Evolutionary conservation across 1,284 basidiomycete genomes (phyloP).

Genomic region (Nidula niveotomentosa): DNA sequence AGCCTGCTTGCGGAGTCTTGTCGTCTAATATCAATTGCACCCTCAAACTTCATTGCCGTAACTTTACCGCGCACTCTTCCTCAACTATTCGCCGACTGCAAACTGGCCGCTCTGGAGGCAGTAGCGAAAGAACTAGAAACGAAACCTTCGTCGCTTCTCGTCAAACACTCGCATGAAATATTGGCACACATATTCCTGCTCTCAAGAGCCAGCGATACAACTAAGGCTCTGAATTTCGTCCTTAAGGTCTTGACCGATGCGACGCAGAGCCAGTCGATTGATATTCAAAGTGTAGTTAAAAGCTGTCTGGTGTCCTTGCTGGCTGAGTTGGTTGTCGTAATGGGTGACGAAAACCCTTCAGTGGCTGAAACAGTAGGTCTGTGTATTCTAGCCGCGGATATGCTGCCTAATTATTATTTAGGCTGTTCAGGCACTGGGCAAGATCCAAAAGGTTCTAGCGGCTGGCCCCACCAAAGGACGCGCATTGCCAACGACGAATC

Average conservation of each 20-base stretch:
- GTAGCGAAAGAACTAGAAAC: slow-evolving; percentile 42
- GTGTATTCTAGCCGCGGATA: background rate
- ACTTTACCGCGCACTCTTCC: slow-evolving; percentile 74
- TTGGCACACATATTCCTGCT: slow-evolving; percentile 75
- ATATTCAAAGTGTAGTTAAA: slow-evolving; percentile 54
- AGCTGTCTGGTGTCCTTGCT: slow-evolving; percentile 69
- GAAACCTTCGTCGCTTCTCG: slow-evolving; percentile 54
- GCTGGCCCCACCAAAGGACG: slow-evolving; percentile 18
- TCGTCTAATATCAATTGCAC: slow-evolving; percentile 55
- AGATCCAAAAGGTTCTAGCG: slow-evolving; percentile 45
- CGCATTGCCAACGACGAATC: slow-evolving; percentile 28
- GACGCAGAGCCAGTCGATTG: slow-evolving; percentile 35
- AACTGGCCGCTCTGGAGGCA: slow-evolving; percentile 47
- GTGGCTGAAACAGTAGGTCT: slow-evolving; percentile 42
- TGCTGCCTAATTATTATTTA: slow-evolving; percentile 20
- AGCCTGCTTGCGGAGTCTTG: slow-evolving; percentile 61
- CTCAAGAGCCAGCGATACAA: slow-evolving; percentile 48
- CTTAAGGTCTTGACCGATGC: slow-evolving; percentile 47
- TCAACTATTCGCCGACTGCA: slow-evolving; percentile 62
- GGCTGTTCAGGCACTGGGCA: slow-evolving; percentile 64
- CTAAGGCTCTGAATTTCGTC: slow-evolving; percentile 64
- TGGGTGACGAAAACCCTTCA: slow-evolving; percentile 65
- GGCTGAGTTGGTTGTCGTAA: slow-evolving; percentile 70
- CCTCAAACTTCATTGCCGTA: slow-evolving; percentile 65
- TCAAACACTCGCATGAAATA: slow-evolving; percentile 64